phyloP scores from a whole-genome alignment of 306 rosid species.

The Argentina anserina region DNA sequence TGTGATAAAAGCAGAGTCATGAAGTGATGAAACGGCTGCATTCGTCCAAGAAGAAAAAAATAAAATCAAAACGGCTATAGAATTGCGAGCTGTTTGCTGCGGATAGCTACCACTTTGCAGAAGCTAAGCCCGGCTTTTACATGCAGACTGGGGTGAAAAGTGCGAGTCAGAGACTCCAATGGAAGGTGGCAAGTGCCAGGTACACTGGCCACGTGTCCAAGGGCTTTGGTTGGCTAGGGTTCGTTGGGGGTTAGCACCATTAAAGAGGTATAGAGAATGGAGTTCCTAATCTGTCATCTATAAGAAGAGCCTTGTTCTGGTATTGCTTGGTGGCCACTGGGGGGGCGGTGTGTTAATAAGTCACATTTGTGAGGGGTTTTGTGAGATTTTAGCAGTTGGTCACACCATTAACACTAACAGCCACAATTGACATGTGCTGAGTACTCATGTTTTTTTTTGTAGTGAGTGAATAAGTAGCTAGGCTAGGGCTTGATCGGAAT shows the following conservation, averaged over 20 bases:
- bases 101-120: slow-evolving; percentile 4
- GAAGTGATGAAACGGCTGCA: neutral
- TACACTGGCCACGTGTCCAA: neutral
- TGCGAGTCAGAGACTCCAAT: slow-evolving; percentile 7
- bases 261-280: neutral
- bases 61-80: neutral
- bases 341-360: too few species aligned
- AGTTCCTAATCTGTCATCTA: neutral
- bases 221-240: neutral
- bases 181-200: neutral
- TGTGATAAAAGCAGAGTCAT: neutral
- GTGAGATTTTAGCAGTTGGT: too few species aligned
- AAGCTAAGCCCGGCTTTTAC: neutral
- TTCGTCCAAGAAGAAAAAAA: neutral
- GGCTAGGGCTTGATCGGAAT: neutral
- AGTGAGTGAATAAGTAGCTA: too few species aligned
- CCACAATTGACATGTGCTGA: too few species aligned
- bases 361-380: too few species aligned
- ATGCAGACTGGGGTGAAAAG: neutral
- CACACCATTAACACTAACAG: too few species aligned
- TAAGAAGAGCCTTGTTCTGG: neutral
- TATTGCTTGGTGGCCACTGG: neutral
- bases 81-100: neutral
- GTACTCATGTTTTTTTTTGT: too few species aligned
- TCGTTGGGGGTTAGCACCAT: neutral